These are phyloP conservation scores for Colletotrichum sp. DNA, from an alignment of 2,329 filamentous ascomycete species.

Conservation along the genomic window DNA sequence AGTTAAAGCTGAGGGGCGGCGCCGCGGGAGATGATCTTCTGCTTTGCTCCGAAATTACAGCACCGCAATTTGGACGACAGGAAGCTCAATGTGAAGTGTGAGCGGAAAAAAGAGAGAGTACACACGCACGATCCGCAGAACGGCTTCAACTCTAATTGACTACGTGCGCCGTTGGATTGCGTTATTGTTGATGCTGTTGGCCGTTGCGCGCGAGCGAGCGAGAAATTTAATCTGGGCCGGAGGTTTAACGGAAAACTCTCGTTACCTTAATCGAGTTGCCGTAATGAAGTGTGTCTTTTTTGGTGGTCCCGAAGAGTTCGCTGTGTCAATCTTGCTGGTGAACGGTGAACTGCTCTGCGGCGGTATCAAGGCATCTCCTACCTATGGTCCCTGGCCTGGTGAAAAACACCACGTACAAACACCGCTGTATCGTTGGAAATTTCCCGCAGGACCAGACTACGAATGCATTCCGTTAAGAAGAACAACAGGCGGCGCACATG, in stretches of 20 bases:
- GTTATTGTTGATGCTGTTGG: background rate
- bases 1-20: background rate
- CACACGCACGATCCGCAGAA: constrained; percentile 6
- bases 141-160: constrained; percentile 6
- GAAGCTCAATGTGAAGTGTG: background rate
- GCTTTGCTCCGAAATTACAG: background rate
- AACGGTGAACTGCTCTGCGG: background rate
- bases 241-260: background rate
- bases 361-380: background rate
- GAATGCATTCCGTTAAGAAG: background rate
- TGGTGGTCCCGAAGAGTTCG: background rate
- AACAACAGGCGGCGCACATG: background rate
- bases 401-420: background rate
- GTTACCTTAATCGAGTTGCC: background rate
- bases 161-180: background rate
- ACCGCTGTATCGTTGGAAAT: background rate
- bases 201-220: background rate
- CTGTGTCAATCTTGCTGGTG: background rate
- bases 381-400: background rate
- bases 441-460: background rate
- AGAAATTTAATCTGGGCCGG: background rate
- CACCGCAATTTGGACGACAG: background rate
- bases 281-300: background rate
- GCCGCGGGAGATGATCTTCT: background rate
- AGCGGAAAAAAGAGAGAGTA: background rate